phyloP scores from a whole-genome alignment of 2,329 filamentous ascomycete species.

The Fusarium illudens region DNA sequence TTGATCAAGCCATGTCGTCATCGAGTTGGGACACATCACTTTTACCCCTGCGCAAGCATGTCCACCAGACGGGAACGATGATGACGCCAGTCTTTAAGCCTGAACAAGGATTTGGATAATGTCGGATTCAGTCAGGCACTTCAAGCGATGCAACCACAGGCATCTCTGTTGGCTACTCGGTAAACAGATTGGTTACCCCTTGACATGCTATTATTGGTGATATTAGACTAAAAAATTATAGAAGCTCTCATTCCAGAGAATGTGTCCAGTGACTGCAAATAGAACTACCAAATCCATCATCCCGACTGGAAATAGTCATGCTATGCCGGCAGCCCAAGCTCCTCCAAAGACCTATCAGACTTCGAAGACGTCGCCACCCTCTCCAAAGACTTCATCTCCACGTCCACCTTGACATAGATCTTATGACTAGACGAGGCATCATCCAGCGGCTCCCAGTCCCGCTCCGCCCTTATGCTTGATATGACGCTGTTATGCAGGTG shows the following conservation, averaged over 20 bases:
- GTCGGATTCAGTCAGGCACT: too few relatives aligned
- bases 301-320: background rate
- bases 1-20: background rate
- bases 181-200: too few relatives aligned
- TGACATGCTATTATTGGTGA: background rate
- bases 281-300: background rate
- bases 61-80: background rate
- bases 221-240: background rate
- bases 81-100: background rate
- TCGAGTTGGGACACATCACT: background rate
- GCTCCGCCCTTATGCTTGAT: background rate
- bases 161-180: too few relatives aligned
- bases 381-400: conserved; percentile 24
- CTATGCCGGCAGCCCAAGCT: background rate
- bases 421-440: conserved; percentile 14
- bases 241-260: background rate
- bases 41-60: background rate
- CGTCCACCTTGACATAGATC: conserved; percentile 22
- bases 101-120: background rate
- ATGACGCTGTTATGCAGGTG: background rate
- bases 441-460: conserved; percentile 15
- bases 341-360: background rate
- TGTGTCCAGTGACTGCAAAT: fast-evolving
- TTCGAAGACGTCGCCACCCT: background rate
- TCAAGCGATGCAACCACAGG: too few relatives aligned